Base-by-base conservation (phyloP, 1,284 basidiomycete genomes). In the Prillingera fragicola region DNA sequence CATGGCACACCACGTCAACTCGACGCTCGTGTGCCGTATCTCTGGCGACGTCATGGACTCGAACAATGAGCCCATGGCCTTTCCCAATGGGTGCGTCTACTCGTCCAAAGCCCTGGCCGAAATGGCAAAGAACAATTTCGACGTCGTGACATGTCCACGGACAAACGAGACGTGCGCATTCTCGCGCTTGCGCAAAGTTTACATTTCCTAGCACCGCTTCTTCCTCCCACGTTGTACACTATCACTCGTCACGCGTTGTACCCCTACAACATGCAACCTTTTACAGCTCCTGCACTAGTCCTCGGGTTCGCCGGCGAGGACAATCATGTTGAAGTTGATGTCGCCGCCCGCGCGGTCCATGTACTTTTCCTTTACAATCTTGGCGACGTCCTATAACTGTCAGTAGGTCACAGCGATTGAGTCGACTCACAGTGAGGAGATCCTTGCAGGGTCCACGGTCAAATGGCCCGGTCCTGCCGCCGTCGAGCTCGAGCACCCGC, bases 41-140 rank as follows among this genome's bases (percentile, higher is more conserved):
- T 87, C 78, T 45, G 92, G 94, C 19, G 84, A 83, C 65, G 88
- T 97, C 48, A 95, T 97, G 84, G 85, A 96, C 59, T 90, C 83
- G 52, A 82, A 91, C 64, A 94, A 92, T 60, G 85, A 83, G 73
- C 87, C 87, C 1, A 78, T 91, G 80, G 84, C 81, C n/a, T 86
- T 97, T 61, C 87, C 89, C 1, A 85, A 87, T 53, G 94, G 92
- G 4, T 78, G 85, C 55, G 91, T 97, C 15, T 98, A 98, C 67
- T 94, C 90, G 15, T 78, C 80, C 63, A 85, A 88, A 77, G 87
- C 84, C 2, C 74, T 95, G 44, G 78, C 84, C 56, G 83, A 87
- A 31, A 87, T 94, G 81, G 85, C 88, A 0, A 74, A 79, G 15
- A 80, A 79, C 68, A 83, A 85, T 57, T 76, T 78, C 37, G 67